These are phyloP conservation scores for Royoungia palumana DNA, from an alignment of 768 basidiomycete genomes.

Conservation along the genomic window DNA sequence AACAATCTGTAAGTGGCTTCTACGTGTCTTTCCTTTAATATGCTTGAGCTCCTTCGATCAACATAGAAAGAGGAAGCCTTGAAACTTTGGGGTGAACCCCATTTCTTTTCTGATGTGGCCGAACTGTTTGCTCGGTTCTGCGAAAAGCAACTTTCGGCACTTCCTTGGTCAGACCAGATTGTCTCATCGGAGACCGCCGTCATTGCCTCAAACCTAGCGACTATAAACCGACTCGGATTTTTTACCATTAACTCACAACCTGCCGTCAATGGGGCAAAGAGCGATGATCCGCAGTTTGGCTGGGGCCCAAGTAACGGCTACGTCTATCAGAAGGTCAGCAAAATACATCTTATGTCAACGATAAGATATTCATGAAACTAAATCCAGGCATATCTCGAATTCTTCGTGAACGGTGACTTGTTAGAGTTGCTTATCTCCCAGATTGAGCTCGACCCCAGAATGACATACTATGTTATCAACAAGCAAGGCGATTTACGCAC, in stretches of 20 bases:
- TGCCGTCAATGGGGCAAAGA: constrained; percentile 85
- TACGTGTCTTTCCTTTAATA: not conserved
- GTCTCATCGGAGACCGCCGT: constrained; percentile 78
- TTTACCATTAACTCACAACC: constrained; percentile 97
- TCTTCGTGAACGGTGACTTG: constrained; percentile 80
- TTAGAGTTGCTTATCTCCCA: constrained; percentile 69
- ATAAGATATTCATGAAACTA: not conserved
- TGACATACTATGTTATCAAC: constrained; percentile 98
- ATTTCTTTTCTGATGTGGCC: constrained; percentile 59
- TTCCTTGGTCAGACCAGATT: constrained; percentile 96
- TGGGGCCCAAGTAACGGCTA: constrained; percentile 96
- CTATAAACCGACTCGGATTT: constrained; percentile 89
- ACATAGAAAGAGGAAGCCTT: constrained; percentile 84
- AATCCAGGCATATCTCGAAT: constrained; percentile 87
- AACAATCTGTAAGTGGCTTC: constrained; percentile 64
- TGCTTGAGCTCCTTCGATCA: constrained; percentile 5
- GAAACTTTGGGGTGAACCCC: constrained; percentile 85
- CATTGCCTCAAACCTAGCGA: constrained; percentile 74
- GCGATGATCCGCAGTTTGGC: constrained; percentile 81
- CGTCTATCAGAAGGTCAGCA: constrained; percentile 86
- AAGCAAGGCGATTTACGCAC: constrained; percentile 91
- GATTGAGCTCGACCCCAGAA: constrained; percentile 82
- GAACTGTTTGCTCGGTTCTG: constrained; percentile 85
- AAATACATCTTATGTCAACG: not conserved
- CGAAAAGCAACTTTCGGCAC: constrained; percentile 59